phyloP scores from a whole-genome alignment of 192 early-diverging fungal genomes.

The Chytriomyces sp. region DNA sequence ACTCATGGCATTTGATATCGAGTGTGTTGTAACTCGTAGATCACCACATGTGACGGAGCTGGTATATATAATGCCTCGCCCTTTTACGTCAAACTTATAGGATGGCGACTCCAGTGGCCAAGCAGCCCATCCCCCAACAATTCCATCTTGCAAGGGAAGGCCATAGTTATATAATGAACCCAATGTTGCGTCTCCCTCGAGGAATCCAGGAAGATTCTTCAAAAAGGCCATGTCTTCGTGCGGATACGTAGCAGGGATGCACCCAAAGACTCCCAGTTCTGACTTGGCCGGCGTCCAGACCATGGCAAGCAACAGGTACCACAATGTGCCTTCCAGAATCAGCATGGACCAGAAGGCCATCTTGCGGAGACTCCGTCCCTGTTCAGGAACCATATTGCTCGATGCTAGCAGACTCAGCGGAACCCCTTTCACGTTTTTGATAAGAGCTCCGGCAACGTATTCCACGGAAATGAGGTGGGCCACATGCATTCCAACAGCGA shows the following conservation, averaged over 20 bases:
- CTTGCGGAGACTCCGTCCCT: not conserved
- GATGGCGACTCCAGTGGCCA: slow-evolving; percentile 17
- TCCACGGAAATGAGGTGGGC: slow-evolving; percentile 3
- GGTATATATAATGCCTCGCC: slow-evolving; percentile 1
- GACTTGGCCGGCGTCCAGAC: slow-evolving; percentile 9
- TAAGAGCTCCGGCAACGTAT: not conserved
- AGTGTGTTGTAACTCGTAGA: not conserved
- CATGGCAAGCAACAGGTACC: slow-evolving; percentile 5
- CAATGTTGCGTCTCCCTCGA: not conserved
- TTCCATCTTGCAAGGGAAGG: slow-evolving; percentile 3
- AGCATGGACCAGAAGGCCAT: not conserved
- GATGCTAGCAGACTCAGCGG: not conserved
- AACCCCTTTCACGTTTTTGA: slow-evolving; percentile 18
- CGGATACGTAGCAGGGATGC: slow-evolving; percentile 16
- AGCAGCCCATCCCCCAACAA: slow-evolving; percentile 11
- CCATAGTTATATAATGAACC: not conserved
- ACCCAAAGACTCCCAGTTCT: slow-evolving; percentile 1
- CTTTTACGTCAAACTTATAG: not conserved
- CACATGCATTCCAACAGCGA: not conserved
- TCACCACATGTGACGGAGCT: slow-evolving; percentile 6
- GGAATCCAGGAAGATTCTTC: not conserved
- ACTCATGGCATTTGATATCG: not conserved
- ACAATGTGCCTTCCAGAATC: slow-evolving; percentile 6
- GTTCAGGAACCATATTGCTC: not conserved
- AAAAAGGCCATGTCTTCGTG: not conserved